Conservation (phyloP, 116 monocot species). For the Trichopus zeylanicus region DNA sequence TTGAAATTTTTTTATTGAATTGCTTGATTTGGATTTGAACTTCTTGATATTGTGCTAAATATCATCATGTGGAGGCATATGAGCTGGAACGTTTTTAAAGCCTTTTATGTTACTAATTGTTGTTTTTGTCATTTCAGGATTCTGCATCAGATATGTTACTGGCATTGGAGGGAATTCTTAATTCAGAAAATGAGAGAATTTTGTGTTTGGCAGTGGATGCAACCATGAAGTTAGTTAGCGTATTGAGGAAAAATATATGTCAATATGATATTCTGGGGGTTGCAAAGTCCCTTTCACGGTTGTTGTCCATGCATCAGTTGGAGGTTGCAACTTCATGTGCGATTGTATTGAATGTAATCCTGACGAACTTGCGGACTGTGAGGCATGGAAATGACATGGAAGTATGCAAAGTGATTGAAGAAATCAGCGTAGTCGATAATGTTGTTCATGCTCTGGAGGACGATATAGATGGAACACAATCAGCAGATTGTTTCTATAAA, state of each 20-base stretch:
- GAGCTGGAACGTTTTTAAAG: background rate
- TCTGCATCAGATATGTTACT: constrained; percentile 45
- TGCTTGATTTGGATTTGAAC: too few species aligned
- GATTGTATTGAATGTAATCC: constrained; percentile 37
- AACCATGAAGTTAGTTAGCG: constrained; percentile 26
- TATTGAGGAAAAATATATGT: constrained; percentile 25
- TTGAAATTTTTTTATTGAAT: too few species aligned
- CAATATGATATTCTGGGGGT: constrained; percentile 34
- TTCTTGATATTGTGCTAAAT: too few species aligned
- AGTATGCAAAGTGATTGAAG: constrained; percentile 46
- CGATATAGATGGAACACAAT: constrained; percentile 17
- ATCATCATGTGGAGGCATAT: too few species aligned
- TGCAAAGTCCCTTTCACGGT: constrained; percentile 28
- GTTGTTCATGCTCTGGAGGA: constrained; percentile 30
- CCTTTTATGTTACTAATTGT: background rate
- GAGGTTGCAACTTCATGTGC: constrained; percentile 31
- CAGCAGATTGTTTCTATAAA: constrained; percentile 44
- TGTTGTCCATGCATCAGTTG: constrained; percentile 28
- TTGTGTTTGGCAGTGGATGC: constrained; percentile 24
- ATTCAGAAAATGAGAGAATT: constrained; percentile 37
- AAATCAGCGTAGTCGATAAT: constrained; percentile 21
- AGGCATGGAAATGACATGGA: constrained; percentile 24
- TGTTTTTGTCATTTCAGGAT: constrained; percentile 20
- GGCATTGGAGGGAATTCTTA: constrained; percentile 46
- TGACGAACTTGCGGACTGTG: constrained; percentile 24